These are phyloP conservation scores for Grosmannia penicillata DNA, from an alignment of 2,329 filamentous ascomycete species.

Conservation along the genomic window DNA sequence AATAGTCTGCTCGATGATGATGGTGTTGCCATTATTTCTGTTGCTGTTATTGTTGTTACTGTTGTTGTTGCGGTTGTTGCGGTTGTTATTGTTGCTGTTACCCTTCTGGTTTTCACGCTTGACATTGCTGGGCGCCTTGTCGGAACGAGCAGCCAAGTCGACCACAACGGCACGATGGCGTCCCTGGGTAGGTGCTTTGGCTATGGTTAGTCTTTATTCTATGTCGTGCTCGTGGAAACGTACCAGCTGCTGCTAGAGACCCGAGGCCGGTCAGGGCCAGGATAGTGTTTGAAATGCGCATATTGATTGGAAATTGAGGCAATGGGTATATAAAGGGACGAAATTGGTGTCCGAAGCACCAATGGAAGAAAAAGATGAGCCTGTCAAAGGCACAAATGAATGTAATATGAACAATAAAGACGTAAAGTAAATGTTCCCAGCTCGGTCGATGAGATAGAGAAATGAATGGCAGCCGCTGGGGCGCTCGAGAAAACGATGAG, in stretches of 20 bases:
- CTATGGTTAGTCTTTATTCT: no score
- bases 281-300: conserved; percentile 14
- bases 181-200: no score
- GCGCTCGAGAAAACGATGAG: conserved; percentile 6
- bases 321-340: not conserved
- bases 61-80: conserved; percentile 14
- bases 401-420: not conserved
- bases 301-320: conserved; percentile 6
- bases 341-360: conserved; percentile 2
- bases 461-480: conserved; percentile 11
- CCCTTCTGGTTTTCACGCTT: conserved; percentile 12
- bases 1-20: conserved; percentile 19
- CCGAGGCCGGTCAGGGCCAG: conserved; percentile 15
- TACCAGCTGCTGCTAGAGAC: conserved; percentile 16
- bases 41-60: conserved; percentile 7
- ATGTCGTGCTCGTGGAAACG: no score
- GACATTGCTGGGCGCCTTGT: conserved; percentile 1
- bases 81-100: conserved; percentile 1
- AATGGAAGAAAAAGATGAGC: conserved; percentile 4
- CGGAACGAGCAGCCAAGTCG: conserved; percentile 7
- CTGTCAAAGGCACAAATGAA: conserved; percentile 8
- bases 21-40: conserved; percentile 9
- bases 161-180: conserved; percentile 3
- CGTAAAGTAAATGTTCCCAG: not conserved
- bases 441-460: not conserved